Percentiles rank a stretch among this genome's conserved stretches.
Evolutionary conservation across 305 asterid species (phyloP).

Genomic region (Striga hermonthica): DNA sequence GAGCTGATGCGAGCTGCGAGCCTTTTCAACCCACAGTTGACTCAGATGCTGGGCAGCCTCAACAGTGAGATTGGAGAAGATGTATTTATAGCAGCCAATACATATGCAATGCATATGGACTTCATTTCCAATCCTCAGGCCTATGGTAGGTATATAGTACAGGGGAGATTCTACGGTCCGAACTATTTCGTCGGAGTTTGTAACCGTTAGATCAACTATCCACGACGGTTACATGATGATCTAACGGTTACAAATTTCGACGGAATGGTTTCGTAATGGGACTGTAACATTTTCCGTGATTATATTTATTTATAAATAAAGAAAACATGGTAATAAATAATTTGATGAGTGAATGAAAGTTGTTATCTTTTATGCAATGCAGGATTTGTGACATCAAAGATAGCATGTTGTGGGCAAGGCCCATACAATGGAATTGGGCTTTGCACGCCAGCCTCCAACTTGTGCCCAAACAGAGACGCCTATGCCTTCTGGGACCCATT

Average conservation of each 20-base stretch:
- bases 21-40: conserved; percentile 59
- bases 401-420: conserved; percentile 84
- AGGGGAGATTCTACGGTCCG: no score
- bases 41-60: conserved; percentile 46
- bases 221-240: no score
- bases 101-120: conserved; percentile 48
- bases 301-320: no score
- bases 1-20: conserved; percentile 57
- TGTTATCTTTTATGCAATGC: not conserved
- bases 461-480: conserved; percentile 60
- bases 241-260: no score
- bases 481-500: conserved; percentile 75
- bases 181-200: no score
- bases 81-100: conserved; percentile 59
- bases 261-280: no score
- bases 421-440: conserved; percentile 71
- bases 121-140: conserved; percentile 55
- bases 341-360: no score
- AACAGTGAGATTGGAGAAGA: conserved; percentile 49
- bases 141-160: conserved; percentile 49
- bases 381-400: conserved; percentile 68
- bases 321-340: no score
- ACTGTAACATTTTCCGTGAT: no score
- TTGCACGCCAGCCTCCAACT: conserved; percentile 55
- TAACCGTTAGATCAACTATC: no score